phyloP scores from a whole-genome alignment of 2,329 filamentous ascomycete species.

The Aureobasidium mangrovei region DNA sequence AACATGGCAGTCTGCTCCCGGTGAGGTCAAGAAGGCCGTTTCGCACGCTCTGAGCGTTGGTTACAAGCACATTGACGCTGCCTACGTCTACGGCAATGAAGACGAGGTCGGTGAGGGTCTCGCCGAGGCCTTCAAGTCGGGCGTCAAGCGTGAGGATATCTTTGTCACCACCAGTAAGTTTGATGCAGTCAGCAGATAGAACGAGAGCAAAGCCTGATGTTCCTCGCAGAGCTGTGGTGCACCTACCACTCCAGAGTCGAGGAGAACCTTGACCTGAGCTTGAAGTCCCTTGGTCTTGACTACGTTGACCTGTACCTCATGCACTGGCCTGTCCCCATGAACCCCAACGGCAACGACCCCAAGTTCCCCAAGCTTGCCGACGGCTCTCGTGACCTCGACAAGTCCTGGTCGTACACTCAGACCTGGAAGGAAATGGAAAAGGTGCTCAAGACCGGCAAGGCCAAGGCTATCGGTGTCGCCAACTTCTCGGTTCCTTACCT shows the following conservation, averaged over 20 bases:
- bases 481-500: constrained; percentile 42
- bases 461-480: constrained; percentile 42
- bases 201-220: background rate
- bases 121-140: constrained; percentile 58
- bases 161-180: constrained; percentile 62
- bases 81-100: constrained; percentile 75
- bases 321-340: constrained; percentile 78
- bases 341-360: constrained; percentile 56
- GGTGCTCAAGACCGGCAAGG: constrained; percentile 41
- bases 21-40: constrained; percentile 41
- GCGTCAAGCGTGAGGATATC: constrained; percentile 65
- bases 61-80: constrained; percentile 55
- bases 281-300: constrained; percentile 64
- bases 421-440: constrained; percentile 72
- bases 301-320: constrained; percentile 73
- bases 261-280: constrained; percentile 61
- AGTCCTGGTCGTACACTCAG: constrained; percentile 59
- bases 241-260: constrained; percentile 65
- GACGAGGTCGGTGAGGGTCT: constrained; percentile 73
- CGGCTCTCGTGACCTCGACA: constrained; percentile 64
- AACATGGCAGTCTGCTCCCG: constrained; percentile 33
- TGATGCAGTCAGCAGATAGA: too few relatives aligned
- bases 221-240: constrained; percentile 46
- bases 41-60: constrained; percentile 40
- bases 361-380: constrained; percentile 66